Evolutionary conservation across 225 moss, liverwort and hornwort genomes (phyloP), one percentile per base, ranked within the genome.

Genomic region (Marchantia paleacea): DNA sequence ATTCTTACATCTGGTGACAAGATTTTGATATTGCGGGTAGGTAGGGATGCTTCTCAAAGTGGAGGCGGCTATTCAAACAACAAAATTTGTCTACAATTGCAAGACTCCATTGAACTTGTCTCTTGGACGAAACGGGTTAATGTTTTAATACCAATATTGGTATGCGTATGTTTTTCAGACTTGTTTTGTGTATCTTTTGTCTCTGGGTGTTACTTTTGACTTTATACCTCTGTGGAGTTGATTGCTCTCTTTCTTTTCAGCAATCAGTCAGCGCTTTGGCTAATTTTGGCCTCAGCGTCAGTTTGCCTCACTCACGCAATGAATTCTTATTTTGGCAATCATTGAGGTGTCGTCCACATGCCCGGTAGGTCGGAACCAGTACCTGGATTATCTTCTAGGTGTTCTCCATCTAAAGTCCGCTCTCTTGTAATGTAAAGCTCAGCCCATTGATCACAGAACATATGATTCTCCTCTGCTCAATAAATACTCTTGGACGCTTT

Each of bases 21-120:
- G 76, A 76, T 76, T 76, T 76, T 62, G 76, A 76, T 60, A 39
- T 7, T 10, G 75, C 55, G 75, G 60, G 39, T 76, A 62, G 29
- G 55, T 76, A 29, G 52, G 52, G 73, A 8, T 52, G 28, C 52
- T 73, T 73, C 20, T 54, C 24, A 24, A 52, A 73, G 47, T 25
- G 52, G 73, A 73, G 73, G 73, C 73, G 52, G 73, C 73, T 52
- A 24, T 73, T 50, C 26, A 73, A 73, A 54, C 73, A 24, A 72
- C 69, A 19, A 18, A 48, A 52, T 73, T 24, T 73, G 24, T 73
- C 52, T 52, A 39, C 39, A 39, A 39, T 39, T 39, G 73, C 52
- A 7, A 52, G 73, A 31, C 24, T 73, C n/a, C 73, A 53, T 52
- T 52, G 20, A 73, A 54, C 73, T 73, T 47, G 70, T 70, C 70